These are phyloP conservation scores for Phalaenopsis aphrodite DNA, from an alignment of 106 monocot species.

Conservation along the genomic window DNA sequence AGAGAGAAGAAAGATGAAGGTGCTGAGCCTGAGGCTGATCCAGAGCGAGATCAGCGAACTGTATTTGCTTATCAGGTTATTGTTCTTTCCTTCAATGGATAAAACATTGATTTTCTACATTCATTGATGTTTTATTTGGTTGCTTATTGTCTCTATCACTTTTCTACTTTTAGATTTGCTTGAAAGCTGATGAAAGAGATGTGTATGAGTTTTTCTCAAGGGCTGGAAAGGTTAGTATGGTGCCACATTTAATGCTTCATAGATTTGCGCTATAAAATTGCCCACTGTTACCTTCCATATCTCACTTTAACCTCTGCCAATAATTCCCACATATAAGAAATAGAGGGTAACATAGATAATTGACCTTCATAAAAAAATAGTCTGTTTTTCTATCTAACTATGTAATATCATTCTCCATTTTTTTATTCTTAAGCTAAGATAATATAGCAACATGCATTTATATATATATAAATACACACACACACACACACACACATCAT, in stretches of 20 bases:
- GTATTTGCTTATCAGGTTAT: slow-evolving; percentile 93
- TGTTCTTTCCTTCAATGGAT: background rate
- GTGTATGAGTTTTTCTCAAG: slow-evolving; percentile 95
- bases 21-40: slow-evolving; percentile 71
- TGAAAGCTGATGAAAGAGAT: slow-evolving; percentile 95
- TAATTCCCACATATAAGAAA: background rate
- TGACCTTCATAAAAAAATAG: background rate
- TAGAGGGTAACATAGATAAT: background rate
- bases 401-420: background rate
- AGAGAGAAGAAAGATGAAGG: slow-evolving; percentile 64
- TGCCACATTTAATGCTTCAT: background rate
- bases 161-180: slow-evolving; percentile 41
- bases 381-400: background rate
- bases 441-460: background rate
- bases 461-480: no score
- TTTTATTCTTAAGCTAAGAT: background rate
- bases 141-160: background rate
- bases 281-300: background rate
- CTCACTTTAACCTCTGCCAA: background rate
- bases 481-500: no score
- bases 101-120: background rate
- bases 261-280: background rate
- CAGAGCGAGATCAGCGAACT: slow-evolving; percentile 93
- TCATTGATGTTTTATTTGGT: background rate
- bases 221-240: slow-evolving; percentile 81